Evolutionary conservation across 176 grass and related monocot species (phyloP), one percentile per base, ranked within the genome.

Genomic region (Alopecurus myosuroides): DNA sequence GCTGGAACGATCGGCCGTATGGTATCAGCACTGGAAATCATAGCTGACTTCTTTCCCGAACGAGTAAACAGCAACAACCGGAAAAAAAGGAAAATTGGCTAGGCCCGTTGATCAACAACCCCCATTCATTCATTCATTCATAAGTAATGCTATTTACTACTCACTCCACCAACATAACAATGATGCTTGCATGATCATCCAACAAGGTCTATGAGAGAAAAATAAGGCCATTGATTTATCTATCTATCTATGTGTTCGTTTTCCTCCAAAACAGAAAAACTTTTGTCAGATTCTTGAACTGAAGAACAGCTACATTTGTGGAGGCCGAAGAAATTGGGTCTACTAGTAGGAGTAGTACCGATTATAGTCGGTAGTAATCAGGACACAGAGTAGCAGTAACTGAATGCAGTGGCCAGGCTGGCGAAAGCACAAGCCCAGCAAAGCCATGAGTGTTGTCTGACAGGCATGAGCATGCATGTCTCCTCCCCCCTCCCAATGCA

Each of bases 351-450:
- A 2, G 5, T 11, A 13, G 5, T 3, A 64, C 30, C 61, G 61
- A 33, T 64, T 64, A 63, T 33, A 6, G 29, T 18, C 6, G 33
- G 61, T 64, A 4, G 17, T 64, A 77, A 23, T 55, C 52, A 64
- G 30, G 2, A 44, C 4, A 80, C 17, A 35, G 6, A 70, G 30
- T 9, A 6, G 67, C 45, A 85, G 61, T 56, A 69, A 91, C 70
- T 80, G 77, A 76, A 67, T 30, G 45, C 28, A 34, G 77, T 86
- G 82, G 74, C 81, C 92, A 91, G 88, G 52, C 92, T 94, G 82
- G 88, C 49, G 30, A 64, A 82, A 81, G 61, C 86, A 71, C 74
- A 48, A 49, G 37, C 76, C 88, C 25, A 36, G 33, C 55, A 26
- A 4, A 68, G 30, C 41, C 74, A 60, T 77, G 50, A 78, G 18